Percentiles rank a stretch among this genome's conserved stretches.
These are phyloP conservation scores for Alloascoidea africana DNA, from an alignment of 805 yeast genomes.

Conservation along the genomic window DNA sequence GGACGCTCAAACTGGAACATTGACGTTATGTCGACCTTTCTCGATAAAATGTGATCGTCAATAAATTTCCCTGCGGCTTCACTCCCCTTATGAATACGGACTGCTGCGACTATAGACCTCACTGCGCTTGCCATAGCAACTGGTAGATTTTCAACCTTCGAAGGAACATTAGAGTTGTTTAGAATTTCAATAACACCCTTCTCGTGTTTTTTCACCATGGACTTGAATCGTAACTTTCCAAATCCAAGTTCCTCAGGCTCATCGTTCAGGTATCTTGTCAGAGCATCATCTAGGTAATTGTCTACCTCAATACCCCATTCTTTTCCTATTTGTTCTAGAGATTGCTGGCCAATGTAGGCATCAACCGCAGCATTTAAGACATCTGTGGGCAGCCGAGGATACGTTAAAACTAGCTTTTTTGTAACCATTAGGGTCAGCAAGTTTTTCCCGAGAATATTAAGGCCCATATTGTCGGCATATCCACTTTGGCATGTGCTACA, in stretches of 20 bases:
- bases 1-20: constrained; percentile 79
- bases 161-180: constrained; percentile 10
- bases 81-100: constrained; percentile 61
- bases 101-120: constrained; percentile 71
- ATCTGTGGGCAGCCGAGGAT: constrained; percentile 82
- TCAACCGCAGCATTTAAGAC: constrained; percentile 65
- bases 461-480: constrained; percentile 59
- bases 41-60: constrained; percentile 59
- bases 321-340: constrained; percentile 52
- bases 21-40: constrained; percentile 58
- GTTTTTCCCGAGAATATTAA: constrained; percentile 71
- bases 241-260: constrained; percentile 52
- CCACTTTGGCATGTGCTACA: constrained; percentile 29
- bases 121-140: constrained; percentile 49
- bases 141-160: constrained; percentile 18
- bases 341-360: constrained; percentile 52
- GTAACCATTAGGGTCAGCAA: constrained; percentile 61
- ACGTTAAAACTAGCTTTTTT: constrained; percentile 55
- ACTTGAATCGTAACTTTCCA: constrained; percentile 47
- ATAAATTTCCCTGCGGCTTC: constrained; percentile 55
- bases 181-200: constrained; percentile 36
- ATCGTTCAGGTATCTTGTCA: constrained; percentile 51
- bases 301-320: constrained; percentile 87
- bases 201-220: constrained; percentile 19
- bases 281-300: constrained; percentile 34